These are phyloP conservation scores for Mallotus japonicus DNA, from an alignment of 441 rosid genomes.

Conservation along the genomic window DNA sequence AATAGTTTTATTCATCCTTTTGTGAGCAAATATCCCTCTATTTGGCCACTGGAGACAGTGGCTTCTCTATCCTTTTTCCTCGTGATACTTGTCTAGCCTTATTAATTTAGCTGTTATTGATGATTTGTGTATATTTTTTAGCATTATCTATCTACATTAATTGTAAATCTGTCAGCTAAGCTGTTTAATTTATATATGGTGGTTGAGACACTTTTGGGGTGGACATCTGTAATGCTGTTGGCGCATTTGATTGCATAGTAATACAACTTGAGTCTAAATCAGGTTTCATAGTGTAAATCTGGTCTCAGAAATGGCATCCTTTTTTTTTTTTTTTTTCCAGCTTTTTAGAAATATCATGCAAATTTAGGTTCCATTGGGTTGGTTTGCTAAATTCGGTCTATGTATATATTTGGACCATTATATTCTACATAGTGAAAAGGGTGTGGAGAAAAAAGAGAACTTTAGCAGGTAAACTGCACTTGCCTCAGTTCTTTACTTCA, in stretches of 20 bases:
- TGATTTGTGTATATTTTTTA: constrained; percentile 35
- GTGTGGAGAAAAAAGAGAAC: not conserved
- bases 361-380: no score
- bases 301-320: no score
- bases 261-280: not conserved
- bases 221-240: no score
- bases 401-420: not conserved
- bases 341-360: no score
- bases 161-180: constrained; percentile 32
- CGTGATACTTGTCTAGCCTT: constrained; percentile 12
- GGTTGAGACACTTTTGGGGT: not conserved
- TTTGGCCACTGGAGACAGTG: constrained; percentile 18
- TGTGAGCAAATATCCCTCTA: constrained; percentile 24
- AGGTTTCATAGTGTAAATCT: not conserved
- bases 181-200: constrained; percentile 7
- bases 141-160: constrained; percentile 19
- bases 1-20: constrained; percentile 5
- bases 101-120: constrained; percentile 22
- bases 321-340: no score
- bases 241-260: not conserved
- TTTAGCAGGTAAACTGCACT: not conserved
- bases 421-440: not conserved
- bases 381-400: no score
- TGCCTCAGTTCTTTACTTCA: not conserved
- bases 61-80: constrained; percentile 13